These are phyloP conservation scores for Apophysomyces trapeziformis DNA, from an alignment of 371 early-diverging fungal species.

Conservation along the genomic window DNA sequence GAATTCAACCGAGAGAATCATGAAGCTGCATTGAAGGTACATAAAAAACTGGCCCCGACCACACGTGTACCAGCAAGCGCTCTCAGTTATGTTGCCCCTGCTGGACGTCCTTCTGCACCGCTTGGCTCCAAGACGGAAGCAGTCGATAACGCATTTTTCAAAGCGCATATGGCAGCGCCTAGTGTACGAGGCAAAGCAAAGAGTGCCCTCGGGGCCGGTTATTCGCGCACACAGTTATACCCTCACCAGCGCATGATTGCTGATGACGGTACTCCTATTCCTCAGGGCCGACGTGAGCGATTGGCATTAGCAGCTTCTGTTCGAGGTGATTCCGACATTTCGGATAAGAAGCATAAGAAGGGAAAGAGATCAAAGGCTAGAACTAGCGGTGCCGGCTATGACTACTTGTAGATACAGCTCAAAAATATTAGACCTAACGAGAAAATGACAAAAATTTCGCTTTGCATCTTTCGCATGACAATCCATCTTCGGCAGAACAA, in stretches of 20 bases:
- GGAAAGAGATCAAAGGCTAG: conserved; percentile 78
- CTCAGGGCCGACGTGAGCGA: conserved; percentile 48
- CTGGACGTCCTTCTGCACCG: conserved; percentile 36
- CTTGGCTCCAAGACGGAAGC: conserved; percentile 59
- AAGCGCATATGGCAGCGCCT: conserved; percentile 50
- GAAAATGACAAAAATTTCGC: neutral
- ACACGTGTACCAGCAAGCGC: conserved; percentile 58
- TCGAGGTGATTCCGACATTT: conserved; percentile 18
- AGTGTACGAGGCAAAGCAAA: conserved; percentile 58
- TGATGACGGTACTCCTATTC: conserved; percentile 52
- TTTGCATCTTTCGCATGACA: neutral
- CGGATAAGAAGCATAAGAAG: conserved; percentile 78
- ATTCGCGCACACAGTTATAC: conserved; percentile 63
- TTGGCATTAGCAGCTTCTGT: conserved; percentile 47
- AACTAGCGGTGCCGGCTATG: conserved; percentile 68
- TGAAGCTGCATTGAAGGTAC: conserved; percentile 57
- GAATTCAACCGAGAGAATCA: conserved; percentile 84
- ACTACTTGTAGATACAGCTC: conserved; percentile 33
- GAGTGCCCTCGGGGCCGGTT: conserved; percentile 36
- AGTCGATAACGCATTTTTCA: conserved; percentile 73
- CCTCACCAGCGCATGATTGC: conserved; percentile 61
- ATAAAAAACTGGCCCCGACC: conserved; percentile 58
- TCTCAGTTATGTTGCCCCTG: conserved; percentile 61
- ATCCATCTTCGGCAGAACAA: neutral
- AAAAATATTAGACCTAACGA: neutral